These are phyloP conservation scores for Neonectria magnoliae DNA, from an alignment of 2,329 filamentous ascomycete species.

Conservation along the genomic window DNA sequence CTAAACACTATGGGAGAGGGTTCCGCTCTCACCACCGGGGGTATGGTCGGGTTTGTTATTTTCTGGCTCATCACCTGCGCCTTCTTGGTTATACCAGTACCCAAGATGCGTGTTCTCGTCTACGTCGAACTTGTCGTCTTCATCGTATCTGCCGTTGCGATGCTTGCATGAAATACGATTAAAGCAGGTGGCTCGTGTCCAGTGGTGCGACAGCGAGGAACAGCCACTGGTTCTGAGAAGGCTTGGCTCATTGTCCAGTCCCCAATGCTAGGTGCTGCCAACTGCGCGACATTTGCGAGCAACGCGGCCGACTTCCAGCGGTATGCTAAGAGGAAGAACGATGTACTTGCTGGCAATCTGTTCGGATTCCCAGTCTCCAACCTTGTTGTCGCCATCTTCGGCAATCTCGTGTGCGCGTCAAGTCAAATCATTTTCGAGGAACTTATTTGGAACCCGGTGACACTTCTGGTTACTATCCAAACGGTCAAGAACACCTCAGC, in stretches of 20 bases:
- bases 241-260: conserved; percentile 13
- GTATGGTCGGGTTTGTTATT: conserved; percentile 54
- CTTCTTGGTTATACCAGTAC: conserved; percentile 49
- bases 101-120: conserved; percentile 31
- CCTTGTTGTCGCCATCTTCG: conserved; percentile 6
- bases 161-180: conserved; percentile 47
- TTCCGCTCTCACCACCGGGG: conserved; percentile 51
- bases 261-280: conserved; percentile 1
- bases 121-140: conserved; percentile 48
- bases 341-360: conserved; percentile 7
- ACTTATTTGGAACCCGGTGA: conserved; percentile 14
- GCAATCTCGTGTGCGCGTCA: conserved; percentile 15
- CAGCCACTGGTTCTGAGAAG: conserved; percentile 2
- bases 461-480: conserved; percentile 4
- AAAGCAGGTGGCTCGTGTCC: conserved; percentile 20
- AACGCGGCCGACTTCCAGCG: conserved; percentile 17
- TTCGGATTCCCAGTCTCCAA: conserved; percentile 12
- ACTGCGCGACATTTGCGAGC: conserved; percentile 14
- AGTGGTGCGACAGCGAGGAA: conserved; percentile 1
- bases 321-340: conserved; percentile 14
- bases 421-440: conserved; percentile 12
- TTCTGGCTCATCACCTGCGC: conserved; percentile 54
- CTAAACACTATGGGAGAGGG: conserved; percentile 52
- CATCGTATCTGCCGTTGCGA: conserved; percentile 49
- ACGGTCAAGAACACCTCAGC: conserved; percentile 4